Evolutionary conservation across 2,329 filamentous ascomycete species (phyloP).

Genomic region (Dendrostoma leiphaemia): DNA sequence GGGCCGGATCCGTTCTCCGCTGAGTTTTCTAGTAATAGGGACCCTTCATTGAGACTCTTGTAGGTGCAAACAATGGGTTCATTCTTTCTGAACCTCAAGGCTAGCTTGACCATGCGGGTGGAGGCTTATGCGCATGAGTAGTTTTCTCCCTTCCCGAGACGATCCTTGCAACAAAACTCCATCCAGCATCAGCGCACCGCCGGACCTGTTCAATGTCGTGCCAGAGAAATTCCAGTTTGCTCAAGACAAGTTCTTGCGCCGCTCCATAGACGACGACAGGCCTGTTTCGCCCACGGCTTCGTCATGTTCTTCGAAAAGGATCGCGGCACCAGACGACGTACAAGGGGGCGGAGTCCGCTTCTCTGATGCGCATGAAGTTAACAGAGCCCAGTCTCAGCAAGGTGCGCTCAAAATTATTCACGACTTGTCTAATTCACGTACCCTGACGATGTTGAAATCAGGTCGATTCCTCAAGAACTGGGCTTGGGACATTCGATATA

Average conservation of each 20-base stretch:
- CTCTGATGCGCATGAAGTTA: background rate
- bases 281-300: slow-evolving; percentile 13
- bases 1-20: background rate
- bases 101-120: no score
- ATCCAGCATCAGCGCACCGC: background rate
- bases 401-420: no score
- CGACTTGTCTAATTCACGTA: no score
- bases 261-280: slow-evolving; percentile 2
- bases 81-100: no score
- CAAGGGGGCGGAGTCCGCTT: background rate
- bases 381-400: background rate
- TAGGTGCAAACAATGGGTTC: no score
- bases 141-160: slow-evolving; percentile 9
- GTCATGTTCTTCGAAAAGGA: slow-evolving; percentile 2
- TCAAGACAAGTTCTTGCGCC: background rate
- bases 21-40: background rate
- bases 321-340: background rate
- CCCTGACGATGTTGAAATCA: background rate
- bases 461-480: slow-evolving; percentile 8
- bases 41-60: slow-evolving; percentile 15
- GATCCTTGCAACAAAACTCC: background rate
- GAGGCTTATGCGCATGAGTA: background rate
- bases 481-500: slow-evolving; percentile 16
- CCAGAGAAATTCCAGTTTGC: slow-evolving; percentile 8
- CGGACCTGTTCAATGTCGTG: slow-evolving; percentile 4